phyloP scores from a whole-genome alignment of 257 asterid species.

The Nicotiana obtusifolia region DNA sequence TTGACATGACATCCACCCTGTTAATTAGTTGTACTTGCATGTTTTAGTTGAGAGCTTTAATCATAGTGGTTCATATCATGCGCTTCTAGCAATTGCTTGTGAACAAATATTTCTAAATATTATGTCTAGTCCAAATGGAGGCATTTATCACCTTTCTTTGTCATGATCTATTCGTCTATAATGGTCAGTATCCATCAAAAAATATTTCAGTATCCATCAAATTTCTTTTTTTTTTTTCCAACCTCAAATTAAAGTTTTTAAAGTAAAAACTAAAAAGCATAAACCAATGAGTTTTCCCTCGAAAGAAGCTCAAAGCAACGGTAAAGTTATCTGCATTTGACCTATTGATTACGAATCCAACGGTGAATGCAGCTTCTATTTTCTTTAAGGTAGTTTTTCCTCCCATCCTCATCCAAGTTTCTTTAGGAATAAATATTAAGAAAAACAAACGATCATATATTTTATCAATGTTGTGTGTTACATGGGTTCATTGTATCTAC shows the following conservation, averaged over 20 bases:
- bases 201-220: neutral
- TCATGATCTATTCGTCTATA: neutral
- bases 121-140: neutral
- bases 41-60: neutral
- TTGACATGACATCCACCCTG: conserved; percentile 1
- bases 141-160: neutral
- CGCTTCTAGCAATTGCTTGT: neutral
- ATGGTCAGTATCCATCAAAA: neutral
- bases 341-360: too few relatives aligned
- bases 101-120: neutral
- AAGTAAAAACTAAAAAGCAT: neutral
- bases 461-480: too few relatives aligned
- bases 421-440: too few relatives aligned
- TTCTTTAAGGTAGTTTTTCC: too few relatives aligned
- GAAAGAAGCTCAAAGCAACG: too few relatives aligned
- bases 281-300: too few relatives aligned
- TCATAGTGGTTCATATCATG: neutral
- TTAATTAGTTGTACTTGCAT: conserved; percentile 1
- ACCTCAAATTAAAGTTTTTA: neutral
- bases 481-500: too few relatives aligned
- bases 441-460: too few relatives aligned
- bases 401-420: too few relatives aligned
- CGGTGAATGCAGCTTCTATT: fast-evolving
- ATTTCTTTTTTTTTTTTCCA: neutral
- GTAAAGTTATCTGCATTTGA: too few relatives aligned